Evolutionary conservation across 805 yeast genomes (phyloP), one percentile per base, ranked within the genome.

Genomic region (Starmerella khaoyaiensis): DNA sequence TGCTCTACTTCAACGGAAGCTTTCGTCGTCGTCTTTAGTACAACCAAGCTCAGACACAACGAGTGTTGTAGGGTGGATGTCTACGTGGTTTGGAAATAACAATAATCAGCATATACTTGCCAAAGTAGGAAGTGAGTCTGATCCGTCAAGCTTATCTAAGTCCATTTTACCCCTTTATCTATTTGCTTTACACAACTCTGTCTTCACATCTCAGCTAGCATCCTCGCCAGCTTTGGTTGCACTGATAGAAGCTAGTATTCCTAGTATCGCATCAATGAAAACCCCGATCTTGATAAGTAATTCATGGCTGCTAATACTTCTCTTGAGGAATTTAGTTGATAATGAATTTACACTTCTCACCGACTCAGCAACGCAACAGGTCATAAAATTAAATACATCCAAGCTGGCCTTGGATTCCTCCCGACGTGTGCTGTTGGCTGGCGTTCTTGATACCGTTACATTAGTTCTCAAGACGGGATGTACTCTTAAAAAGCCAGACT

Each of bases 151-250:
- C 33, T 9, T 18, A 16, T 21, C 18, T 12, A 14, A 6, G 7
- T 11, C 21, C 22, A 17, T 39, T 44, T 20, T 51, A 48, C 33
- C 60, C 48, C 44, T 56, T 15, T 54, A 58, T 39, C 61, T 59
- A 37, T 62, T 62, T 33, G 45, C 51, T 4, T 48, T 48, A n/a
- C 55, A 55, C 24, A 63, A 62, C 45, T 51, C 53, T 18, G 48
- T 52, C 26, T 63, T 61, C 41, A 47, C 57, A 5, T 36, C 50
- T 21, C 41, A 44, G 28, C 46, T 59, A 22, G 45, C 50, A 14
- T 51, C 54, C 14, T 41, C 54, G 24, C 48, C 42, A 5, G 44
- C 47, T 4, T 53, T 61, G 5, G 16, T 24, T n/a, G 33, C 49
- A 6, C 52, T 61, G 17, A 36, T 61, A 5, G 56, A 59, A 16